phyloP scores from a whole-genome alignment of 495 filamentous ascomycete species.

The Neurospora sp. region DNA sequence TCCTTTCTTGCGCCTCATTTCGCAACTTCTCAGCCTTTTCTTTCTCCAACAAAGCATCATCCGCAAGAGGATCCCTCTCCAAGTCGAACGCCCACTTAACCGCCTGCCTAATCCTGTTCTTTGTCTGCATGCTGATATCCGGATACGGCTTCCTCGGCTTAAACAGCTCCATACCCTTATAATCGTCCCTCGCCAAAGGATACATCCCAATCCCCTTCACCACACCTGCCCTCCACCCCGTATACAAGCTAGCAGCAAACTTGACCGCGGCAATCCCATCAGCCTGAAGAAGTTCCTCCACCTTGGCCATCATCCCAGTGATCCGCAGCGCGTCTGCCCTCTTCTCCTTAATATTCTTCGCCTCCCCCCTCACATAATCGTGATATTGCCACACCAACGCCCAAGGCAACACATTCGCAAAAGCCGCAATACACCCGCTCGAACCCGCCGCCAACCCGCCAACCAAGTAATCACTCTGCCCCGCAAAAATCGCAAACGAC shows the following conservation, averaged over 20 bases:
- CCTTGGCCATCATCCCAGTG: constrained; percentile 39
- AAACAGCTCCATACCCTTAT: constrained; percentile 41
- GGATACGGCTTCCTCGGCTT: constrained; percentile 50
- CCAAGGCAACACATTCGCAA: constrained; percentile 57
- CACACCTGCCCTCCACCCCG: constrained; percentile 47
- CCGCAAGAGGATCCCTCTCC: constrained; percentile 19
- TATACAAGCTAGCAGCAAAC: constrained; percentile 48
- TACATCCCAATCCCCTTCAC: constrained; percentile 10
- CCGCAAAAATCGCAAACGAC: constrained; percentile 56
- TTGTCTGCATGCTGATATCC: constrained; percentile 36
- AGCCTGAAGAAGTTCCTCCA: constrained; percentile 47
- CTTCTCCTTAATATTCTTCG: constrained; percentile 28
- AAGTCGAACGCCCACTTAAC: constrained; percentile 42
- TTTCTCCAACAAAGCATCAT: neutral
- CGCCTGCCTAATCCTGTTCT: constrained; percentile 34
- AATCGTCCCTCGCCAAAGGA: neutral
- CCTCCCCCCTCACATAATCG: constrained; percentile 21
- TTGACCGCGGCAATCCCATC: constrained; percentile 54
- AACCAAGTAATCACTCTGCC: constrained; percentile 61
- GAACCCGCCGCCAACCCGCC: constrained; percentile 50
- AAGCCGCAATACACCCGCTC: constrained; percentile 56
- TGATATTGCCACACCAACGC: constrained; percentile 44
- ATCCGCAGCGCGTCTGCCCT: constrained; percentile 44
- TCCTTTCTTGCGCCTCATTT: neutral
- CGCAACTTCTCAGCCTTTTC: neutral